A percentile compares a stretch with the other conserved stretches of the same genome.
phyloP scores from a whole-genome alignment of 164 flowering plant species.

The Magnolia sinica region DNA sequence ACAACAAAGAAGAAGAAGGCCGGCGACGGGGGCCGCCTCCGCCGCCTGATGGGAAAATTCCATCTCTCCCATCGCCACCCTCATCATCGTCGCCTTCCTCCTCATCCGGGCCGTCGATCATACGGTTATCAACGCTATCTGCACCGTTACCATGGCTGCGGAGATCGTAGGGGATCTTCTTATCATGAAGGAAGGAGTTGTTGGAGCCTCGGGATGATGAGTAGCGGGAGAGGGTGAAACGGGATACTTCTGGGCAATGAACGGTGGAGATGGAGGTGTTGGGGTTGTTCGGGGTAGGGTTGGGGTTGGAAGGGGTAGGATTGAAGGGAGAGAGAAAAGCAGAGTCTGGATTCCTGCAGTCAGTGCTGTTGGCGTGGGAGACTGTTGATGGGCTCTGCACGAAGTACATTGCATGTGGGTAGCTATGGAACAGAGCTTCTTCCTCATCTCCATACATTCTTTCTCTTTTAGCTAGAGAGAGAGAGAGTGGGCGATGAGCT shows the following conservation, averaged over 20 bases:
- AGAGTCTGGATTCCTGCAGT: conserved; percentile 18
- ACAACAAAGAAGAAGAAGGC: conserved; percentile 37
- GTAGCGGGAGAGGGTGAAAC: conserved; percentile 46
- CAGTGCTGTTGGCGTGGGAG: conserved; percentile 44
- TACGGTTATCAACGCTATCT: conserved; percentile 14
- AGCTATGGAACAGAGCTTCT: conserved; percentile 35
- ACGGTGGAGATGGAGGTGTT: not conserved
- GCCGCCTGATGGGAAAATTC: not conserved
- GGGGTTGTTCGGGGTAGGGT: not conserved
- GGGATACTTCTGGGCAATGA: conserved; percentile 12
- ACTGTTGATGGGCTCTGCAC: conserved; percentile 80
- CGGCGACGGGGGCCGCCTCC: conserved; percentile 42
- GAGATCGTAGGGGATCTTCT: conserved; percentile 28
- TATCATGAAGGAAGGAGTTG: conserved; percentile 40
- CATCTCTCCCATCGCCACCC: conserved; percentile 7
- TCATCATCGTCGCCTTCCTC: conserved; percentile 16
- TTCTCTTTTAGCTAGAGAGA: conserved; percentile 9
- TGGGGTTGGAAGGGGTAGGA: not conserved
- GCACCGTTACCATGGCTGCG: conserved; percentile 17
- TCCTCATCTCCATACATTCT: conserved; percentile 38
- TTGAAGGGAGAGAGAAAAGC: conserved; percentile 20
- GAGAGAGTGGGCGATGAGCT: not conserved
- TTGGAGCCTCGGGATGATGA: conserved; percentile 70
- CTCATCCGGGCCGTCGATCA: conserved; percentile 10
- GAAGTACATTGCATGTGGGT: conserved; percentile 48